Evolutionary conservation across 208 protist species (phyloP).

Genomic region (Leishmania gerbilli): DNA sequence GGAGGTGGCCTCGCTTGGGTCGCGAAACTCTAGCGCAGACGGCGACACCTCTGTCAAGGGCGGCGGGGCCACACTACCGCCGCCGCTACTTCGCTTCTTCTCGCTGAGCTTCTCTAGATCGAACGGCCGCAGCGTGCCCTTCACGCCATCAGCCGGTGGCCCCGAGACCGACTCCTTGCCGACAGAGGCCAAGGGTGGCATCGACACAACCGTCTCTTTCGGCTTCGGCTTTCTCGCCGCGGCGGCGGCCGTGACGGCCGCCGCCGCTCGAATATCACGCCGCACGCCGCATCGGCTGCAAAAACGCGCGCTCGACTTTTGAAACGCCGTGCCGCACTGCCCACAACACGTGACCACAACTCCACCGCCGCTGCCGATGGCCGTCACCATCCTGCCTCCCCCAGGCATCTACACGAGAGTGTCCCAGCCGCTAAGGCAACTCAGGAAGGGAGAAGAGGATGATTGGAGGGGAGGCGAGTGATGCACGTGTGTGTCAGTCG

Average conservation of each 20-base stretch:
- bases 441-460: neutral
- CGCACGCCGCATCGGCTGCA: constrained; percentile 81
- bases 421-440: neutral
- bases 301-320: constrained; percentile 74
- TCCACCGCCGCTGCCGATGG: neutral
- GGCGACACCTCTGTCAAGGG: constrained; percentile 1
- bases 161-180: neutral
- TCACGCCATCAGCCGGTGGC: neutral
- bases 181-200: constrained; percentile 10
- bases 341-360: constrained; percentile 45
- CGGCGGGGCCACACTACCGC: neutral
- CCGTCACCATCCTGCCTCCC: constrained; percentile 4
- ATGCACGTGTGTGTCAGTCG: neutral
- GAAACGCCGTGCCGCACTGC: constrained; percentile 71
- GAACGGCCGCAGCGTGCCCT: constrained; percentile 21
- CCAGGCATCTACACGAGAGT: constrained; percentile 14
- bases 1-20: constrained; percentile 17
- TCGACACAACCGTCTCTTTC: neutral
- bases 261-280: neutral
- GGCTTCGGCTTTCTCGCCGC: neutral
- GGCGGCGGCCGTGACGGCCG: neutral
- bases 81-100: constrained; percentile 2
- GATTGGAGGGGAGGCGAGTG: neutral
- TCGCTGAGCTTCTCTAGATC: constrained; percentile 13
- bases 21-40: constrained; percentile 17